A percentile compares a stretch with the other conserved stretches of the same genome.
Evolutionary conservation across 805 yeast species (phyloP).

Genomic region (Metschnikowia picachoensis): DNA sequence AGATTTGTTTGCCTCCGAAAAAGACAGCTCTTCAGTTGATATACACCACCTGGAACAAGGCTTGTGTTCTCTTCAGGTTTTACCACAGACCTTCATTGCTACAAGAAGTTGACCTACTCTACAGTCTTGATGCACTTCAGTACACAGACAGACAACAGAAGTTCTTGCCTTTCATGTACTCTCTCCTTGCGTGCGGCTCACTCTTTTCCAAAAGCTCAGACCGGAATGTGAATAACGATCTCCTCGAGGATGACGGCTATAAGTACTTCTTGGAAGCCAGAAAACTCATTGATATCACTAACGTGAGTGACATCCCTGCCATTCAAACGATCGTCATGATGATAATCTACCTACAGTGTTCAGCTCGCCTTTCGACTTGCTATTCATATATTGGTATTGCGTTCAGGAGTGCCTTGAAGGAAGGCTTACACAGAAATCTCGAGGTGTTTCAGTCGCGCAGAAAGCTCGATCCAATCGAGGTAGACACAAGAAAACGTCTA

Average conservation of each 20-base stretch:
- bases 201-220: conserved; percentile 50
- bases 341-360: conserved; percentile 80
- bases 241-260: conserved; percentile 71
- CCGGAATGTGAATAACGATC: conserved; percentile 27
- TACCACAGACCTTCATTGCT: conserved; percentile 81
- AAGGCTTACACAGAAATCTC: conserved; percentile 77
- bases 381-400: conserved; percentile 90
- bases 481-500: conserved; percentile 77
- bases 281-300: conserved; percentile 74
- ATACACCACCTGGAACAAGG: conserved; percentile 76
- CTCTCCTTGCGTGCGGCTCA: conserved; percentile 88
- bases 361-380: conserved; percentile 82
- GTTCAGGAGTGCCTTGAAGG: conserved; percentile 72
- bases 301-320: conserved; percentile 75
- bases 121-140: conserved; percentile 68
- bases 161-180: conserved; percentile 75
- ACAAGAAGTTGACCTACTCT: conserved; percentile 68
- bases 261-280: conserved; percentile 78
- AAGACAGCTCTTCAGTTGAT: conserved; percentile 68
- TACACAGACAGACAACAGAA: conserved; percentile 70
- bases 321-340: conserved; percentile 86
- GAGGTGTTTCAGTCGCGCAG: conserved; percentile 43
- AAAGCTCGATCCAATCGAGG: conserved; percentile 69
- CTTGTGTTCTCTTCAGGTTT: conserved; percentile 80
- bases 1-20: conserved; percentile 70